Base-by-base conservation (phyloP, 805 yeast genomes). In the Ogataea dorogensis region DNA sequence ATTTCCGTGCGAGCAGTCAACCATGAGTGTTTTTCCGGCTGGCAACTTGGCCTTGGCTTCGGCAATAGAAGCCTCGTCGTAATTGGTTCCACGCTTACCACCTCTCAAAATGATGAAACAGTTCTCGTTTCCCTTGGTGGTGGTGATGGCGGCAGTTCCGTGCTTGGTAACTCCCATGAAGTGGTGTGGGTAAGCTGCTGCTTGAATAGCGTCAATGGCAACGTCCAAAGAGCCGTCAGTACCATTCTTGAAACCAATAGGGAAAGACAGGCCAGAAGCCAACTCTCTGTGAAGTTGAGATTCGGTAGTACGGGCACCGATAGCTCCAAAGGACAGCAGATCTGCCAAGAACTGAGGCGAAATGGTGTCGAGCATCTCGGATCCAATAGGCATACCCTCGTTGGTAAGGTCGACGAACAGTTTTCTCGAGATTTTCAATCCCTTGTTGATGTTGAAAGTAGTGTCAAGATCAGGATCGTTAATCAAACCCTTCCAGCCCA, bases 301-400 rank as follows among this genome's bases (percentile, higher is more conserved):
- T 69, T 91, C 98, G 31, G 98, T 91, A 41, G 98, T 91, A 71
- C 98, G 82, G 39, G 98, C 98, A 59, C 98, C 98, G 65, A 91
- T 89, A 43, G 98, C 98, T 56, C 98, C 98, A 50, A 91, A 79
- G 21, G 95, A 83, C 49, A 91, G 73, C 52, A 89, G 73, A 63
- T 93, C 98, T 17, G 91, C 81, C 50, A 91, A 74, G 74, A 75
- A 91, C 73, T 91, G 98, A 13, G 98, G 98, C 21, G 96, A 86
- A 46, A 91, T 91, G 43, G 98, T 93, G 64, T 91, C 98, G 64
- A 91, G 78, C 98, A 91, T 93, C 68, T 91, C 98, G 28, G 93
- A 82, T 36, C 95, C 98, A 55, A 91, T 91, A 37, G 98, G 98
- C 40, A 91, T 62, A 41, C 88, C 91, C 55, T 71, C 65, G 47